Evolutionary conservation across 441 rosid genomes (phyloP).

Genomic region (Brassica hybrid): DNA sequence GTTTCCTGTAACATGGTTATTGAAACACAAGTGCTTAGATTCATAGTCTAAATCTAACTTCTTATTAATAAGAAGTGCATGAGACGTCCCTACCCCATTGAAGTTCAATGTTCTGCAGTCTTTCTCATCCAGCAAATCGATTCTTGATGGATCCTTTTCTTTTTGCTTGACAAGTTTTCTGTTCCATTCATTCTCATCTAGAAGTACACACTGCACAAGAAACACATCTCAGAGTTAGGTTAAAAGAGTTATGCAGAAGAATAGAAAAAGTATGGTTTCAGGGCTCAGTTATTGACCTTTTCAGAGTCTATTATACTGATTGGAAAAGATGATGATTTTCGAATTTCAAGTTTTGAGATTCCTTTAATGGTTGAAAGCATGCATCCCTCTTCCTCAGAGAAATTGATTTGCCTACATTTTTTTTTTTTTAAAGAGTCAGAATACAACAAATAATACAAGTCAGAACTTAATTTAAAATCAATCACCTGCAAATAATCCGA

Average conservation of each 20-base stretch:
- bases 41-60: too few species aligned
- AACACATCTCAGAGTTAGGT: background rate
- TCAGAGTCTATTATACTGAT: conserved; percentile 62
- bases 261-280: background rate
- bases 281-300: conserved; percentile 52
- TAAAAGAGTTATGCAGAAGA: conserved; percentile 16
- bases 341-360: conserved; percentile 46
- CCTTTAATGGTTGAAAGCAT: conserved; percentile 44
- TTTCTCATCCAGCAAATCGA: conserved; percentile 55
- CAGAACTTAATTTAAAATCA: background rate
- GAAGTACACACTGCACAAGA: conserved; percentile 50
- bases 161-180: conserved; percentile 49
- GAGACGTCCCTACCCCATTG: conserved; percentile 45
- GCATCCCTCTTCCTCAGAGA: conserved; percentile 55
- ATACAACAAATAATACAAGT: background rate
- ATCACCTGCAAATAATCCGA: conserved; percentile 77
- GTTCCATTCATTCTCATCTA: conserved; percentile 58
- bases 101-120: conserved; percentile 57
- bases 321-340: conserved; percentile 60
- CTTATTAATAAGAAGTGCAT: too few species aligned
- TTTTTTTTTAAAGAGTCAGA: background rate
- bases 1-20: conserved; percentile 44
- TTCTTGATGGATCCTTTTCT: conserved; percentile 55
- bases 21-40: background rate
- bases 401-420: conserved; percentile 51